Evolutionary conservation across 148 eudicot genomes (phyloP), one percentile per base, ranked within the genome.

Genomic region (Persicaria maculosa): DNA sequence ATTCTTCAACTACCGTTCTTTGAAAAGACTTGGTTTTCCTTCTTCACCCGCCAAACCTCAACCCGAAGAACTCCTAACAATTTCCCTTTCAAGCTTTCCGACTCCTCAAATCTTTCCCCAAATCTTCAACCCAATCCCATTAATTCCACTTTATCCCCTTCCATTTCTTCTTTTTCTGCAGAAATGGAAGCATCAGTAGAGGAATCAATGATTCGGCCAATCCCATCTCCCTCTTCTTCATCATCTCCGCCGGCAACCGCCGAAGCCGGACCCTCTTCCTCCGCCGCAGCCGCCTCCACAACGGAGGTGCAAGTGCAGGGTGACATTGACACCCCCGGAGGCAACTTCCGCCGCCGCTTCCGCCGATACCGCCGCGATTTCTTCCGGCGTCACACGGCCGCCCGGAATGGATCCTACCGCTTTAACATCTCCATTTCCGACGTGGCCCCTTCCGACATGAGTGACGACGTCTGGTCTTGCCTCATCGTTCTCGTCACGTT

Each of bases 391-490:
- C 54, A 61, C 47, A 44, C 16, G 71, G 64, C 57, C 47, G 77
- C 68, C 3, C 47, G 74, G 25, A 47, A 43, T 68, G 61, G 47
- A 8, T 72, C 76, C 6, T 74, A 73, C 52, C 76, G 91, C 58
- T 74, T 79, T 46, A 81, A 65, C 47, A 17, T 74, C 12, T 36
- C 70, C n/a, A 62, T 84, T 16, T 74, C 82, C 15, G 68, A 80
- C 58, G 50, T 48, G 50, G 40, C 76, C 36, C 59, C 79, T 3
- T 14, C 40, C 53, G 79, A 78, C 9, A 48, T 75, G 46, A 78
- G 80, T 31, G 79, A 67, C 72, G 89, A 88, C 68, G 70, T 62
- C 74, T 84, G 89, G 88, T 83, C 89, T 75, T 83, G 86, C 77
- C 74, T 77, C 0, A 65, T 78, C 70, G 85, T 84, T 54, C 78